Evolutionary conservation across 345 rosid species (phyloP).

Genomic region (Eucalyptus dawsonii): DNA sequence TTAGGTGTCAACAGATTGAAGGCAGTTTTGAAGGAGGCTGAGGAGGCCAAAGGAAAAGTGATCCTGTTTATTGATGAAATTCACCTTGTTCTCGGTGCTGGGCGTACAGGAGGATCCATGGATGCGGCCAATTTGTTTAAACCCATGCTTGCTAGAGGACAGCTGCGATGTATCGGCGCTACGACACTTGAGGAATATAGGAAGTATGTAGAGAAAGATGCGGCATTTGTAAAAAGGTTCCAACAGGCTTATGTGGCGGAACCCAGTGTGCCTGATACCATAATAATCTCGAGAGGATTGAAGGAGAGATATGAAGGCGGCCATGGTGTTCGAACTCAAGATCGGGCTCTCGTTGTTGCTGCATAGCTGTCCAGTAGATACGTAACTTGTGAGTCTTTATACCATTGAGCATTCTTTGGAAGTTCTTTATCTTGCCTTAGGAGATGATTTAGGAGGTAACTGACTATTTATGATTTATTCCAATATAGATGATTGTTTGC

Average conservation of each 20-base stretch:
- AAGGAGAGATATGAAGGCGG: constrained; percentile 88
- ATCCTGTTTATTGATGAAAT: constrained; percentile 92
- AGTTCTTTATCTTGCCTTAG: no score
- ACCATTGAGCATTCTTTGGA: background rate
- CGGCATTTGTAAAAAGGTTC: constrained; percentile 85
- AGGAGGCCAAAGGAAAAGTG: constrained; percentile 86
- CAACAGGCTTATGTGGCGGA: constrained; percentile 90
- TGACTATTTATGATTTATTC: background rate
- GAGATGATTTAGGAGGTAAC: background rate
- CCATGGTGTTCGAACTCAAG: constrained; percentile 86
- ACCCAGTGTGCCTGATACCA: constrained; percentile 67
- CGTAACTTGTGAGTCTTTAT: constrained; percentile 39
- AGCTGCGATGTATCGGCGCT: constrained; percentile 89
- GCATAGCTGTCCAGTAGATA: constrained; percentile 86
- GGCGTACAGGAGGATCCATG: constrained; percentile 81
- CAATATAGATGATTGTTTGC: constrained; percentile 59
- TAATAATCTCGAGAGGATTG: constrained; percentile 79
- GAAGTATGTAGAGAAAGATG: constrained; percentile 94
- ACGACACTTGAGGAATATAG: constrained; percentile 87
- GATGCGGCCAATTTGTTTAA: constrained; percentile 93
- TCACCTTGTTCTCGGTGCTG: constrained; percentile 85
- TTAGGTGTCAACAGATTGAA: no score
- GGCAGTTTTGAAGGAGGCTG: constrained; percentile 81
- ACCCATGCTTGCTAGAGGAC: constrained; percentile 95
- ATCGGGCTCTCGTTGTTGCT: constrained; percentile 70